phyloP scores from a whole-genome alignment of 352 stramenopile species.

The Phytophthora sansomeana region DNA sequence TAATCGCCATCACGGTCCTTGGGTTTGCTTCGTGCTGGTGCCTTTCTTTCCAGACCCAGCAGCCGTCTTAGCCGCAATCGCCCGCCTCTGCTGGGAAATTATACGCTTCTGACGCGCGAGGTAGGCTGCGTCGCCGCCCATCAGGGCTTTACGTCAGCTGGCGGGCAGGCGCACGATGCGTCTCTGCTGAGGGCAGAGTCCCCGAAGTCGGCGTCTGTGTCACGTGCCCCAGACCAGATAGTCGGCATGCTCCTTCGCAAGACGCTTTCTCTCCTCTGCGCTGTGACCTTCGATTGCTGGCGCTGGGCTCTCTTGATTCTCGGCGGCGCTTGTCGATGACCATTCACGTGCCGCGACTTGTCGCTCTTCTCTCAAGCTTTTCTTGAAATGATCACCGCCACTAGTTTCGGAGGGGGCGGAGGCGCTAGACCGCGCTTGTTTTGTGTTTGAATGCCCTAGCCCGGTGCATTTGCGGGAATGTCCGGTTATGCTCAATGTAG shows the following conservation, averaged over 20 bases:
- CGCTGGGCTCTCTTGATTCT: not conserved
- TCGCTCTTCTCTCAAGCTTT: not conserved
- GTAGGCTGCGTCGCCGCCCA: slow-evolving; percentile 2
- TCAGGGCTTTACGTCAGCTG: not conserved
- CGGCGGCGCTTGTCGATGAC: not conserved
- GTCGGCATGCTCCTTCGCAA: not conserved
- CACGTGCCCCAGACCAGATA: not conserved
- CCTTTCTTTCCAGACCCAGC: slow-evolving; percentile 9
- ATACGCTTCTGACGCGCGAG: not conserved
- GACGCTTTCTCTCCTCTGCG: not conserved
- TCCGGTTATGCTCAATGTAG: slow-evolving; percentile 5
- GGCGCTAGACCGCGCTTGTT: too few species aligned
- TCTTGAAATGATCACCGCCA: slow-evolving; percentile 4
- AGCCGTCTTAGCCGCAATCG: not conserved
- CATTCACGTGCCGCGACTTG: not conserved
- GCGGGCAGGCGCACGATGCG: too few species aligned
- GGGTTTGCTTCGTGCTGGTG: not conserved
- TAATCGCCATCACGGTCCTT: slow-evolving; percentile 12
- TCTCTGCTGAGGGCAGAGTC: too few species aligned
- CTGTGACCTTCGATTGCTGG: not conserved
- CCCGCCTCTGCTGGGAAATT: not conserved
- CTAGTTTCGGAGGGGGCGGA: not conserved
- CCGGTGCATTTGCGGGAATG: slow-evolving; percentile 12
- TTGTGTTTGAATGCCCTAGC: too few species aligned
- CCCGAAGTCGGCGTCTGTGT: slow-evolving; percentile 2